These are phyloP conservation scores for Trichophyton schoenleinii DNA, from an alignment of 2,329 filamentous ascomycete genomes.

Conservation along the genomic window DNA sequence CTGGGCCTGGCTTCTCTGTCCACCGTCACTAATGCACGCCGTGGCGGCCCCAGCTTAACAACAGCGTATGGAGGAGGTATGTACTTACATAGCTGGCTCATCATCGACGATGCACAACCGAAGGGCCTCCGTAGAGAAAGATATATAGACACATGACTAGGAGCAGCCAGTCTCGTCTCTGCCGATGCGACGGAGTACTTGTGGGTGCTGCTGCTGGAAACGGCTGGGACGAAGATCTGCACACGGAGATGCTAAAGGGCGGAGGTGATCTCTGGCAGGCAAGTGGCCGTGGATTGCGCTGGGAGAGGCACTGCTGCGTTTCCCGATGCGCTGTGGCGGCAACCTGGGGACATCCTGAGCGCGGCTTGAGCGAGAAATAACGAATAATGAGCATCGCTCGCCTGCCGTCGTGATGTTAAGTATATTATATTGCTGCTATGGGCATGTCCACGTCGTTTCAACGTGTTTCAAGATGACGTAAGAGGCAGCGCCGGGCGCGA, in stretches of 20 bases:
- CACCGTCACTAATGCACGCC: constrained; percentile 29
- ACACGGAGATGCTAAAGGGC: constrained; percentile 20
- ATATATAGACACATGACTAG: too few species aligned
- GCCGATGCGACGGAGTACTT: constrained; percentile 24
- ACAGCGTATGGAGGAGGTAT: constrained; percentile 12
- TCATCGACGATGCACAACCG: constrained; percentile 17
- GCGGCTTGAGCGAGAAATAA: constrained; percentile 21
- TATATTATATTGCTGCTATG: background rate
- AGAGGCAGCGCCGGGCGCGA: too few species aligned
- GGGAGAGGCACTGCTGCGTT: constrained; percentile 28
- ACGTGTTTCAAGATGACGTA: background rate
- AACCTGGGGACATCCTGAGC: constrained; percentile 21
- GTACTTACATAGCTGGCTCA: constrained; percentile 8
- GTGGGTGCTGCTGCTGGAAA: constrained; percentile 28
- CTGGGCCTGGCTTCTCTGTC: constrained; percentile 25
- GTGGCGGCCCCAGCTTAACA: constrained; percentile 28
- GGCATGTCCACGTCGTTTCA: background rate
- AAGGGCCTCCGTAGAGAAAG: constrained; percentile 11
- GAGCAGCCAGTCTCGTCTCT: constrained; percentile 10
- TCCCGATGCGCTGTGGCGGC: constrained; percentile 13
- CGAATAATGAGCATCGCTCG: constrained; percentile 8
- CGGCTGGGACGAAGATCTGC: constrained; percentile 24
- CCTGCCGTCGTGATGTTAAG: too few species aligned
- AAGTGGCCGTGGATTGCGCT: constrained; percentile 29
- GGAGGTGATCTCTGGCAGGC: constrained; percentile 26